Conservation (phyloP, 106 monocot genomes). For the Apostasia shenzhenica region DNA sequence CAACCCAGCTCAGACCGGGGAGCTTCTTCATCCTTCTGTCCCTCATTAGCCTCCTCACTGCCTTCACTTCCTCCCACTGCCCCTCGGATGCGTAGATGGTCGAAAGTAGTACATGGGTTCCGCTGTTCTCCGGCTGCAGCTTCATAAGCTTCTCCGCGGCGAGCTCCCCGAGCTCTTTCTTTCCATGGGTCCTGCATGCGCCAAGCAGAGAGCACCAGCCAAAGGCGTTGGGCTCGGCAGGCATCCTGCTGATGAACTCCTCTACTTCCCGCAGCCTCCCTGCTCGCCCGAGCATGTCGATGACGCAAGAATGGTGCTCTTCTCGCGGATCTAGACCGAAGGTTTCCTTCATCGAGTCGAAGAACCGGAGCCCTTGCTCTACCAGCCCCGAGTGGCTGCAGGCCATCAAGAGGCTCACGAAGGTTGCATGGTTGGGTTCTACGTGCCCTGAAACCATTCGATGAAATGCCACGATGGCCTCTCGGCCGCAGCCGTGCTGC, state of each 20-base stretch:
- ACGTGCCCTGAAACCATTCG: conserved; percentile 21
- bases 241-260: conserved; percentile 41
- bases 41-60: conserved; percentile 36
- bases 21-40: conserved; percentile 40
- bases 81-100: conserved; percentile 39
- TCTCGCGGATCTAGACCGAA: conserved; percentile 29
- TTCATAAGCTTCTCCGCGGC: conserved; percentile 57
- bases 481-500: conserved; percentile 38
- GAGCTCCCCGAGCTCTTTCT: conserved; percentile 36
- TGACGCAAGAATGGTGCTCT: conserved; percentile 44
- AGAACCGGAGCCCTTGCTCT: conserved; percentile 34
- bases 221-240: conserved; percentile 39
- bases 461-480: conserved; percentile 24
- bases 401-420: conserved; percentile 38
- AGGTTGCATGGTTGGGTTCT: conserved; percentile 31
- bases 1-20: conserved; percentile 55
- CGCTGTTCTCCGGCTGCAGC: conserved; percentile 45
- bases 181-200: conserved; percentile 41
- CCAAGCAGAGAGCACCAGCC: conserved; percentile 62
- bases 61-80: conserved; percentile 51
- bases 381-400: conserved; percentile 51
- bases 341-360: conserved; percentile 26
- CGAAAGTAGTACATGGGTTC: conserved; percentile 44
- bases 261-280: conserved; percentile 35
- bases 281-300: conserved; percentile 45